phyloP scores from a whole-genome alignment of 2,329 filamentous ascomycete species.

The Trichoderma sp. region DNA sequence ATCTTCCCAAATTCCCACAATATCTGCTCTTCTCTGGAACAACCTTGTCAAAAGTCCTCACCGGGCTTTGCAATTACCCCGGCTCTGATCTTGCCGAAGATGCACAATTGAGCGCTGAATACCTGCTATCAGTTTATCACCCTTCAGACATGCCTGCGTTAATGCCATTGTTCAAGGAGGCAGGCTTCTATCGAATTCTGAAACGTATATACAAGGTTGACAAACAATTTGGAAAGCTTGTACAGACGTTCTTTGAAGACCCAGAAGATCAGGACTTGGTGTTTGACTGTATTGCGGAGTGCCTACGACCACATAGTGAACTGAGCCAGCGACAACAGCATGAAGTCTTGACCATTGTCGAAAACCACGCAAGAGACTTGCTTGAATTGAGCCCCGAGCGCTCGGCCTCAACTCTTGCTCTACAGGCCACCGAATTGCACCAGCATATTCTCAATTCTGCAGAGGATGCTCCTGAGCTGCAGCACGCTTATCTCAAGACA shows the following conservation, averaged over 20 bases:
- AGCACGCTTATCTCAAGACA: conserved; percentile 73
- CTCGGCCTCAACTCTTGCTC: conserved; percentile 64
- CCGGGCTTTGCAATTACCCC: conserved; percentile 81
- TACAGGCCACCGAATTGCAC: conserved; percentile 63
- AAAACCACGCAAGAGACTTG: conserved; percentile 62
- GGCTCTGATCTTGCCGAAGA: conserved; percentile 80
- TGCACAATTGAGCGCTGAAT: conserved; percentile 95
- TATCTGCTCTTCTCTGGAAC: conserved; percentile 89
- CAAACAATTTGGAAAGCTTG: conserved; percentile 72
- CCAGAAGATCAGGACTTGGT: conserved; percentile 69
- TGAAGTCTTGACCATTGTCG: conserved; percentile 67
- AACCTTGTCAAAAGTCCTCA: conserved; percentile 75
- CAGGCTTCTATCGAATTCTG: conserved; percentile 84
- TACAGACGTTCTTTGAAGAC: conserved; percentile 84
- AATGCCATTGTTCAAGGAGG: conserved; percentile 73
- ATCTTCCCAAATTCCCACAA: conserved; percentile 93
- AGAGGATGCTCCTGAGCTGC: conserved; percentile 57
- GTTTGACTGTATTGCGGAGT: conserved; percentile 77
- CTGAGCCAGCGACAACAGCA: conserved; percentile 67
- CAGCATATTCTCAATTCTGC: conserved; percentile 61
- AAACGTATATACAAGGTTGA: conserved; percentile 84
- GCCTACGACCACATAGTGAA: conserved; percentile 61
- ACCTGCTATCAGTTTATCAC: conserved; percentile 88
- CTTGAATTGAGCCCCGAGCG: conserved; percentile 63
- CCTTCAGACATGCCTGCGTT: conserved; percentile 76